Conservation (phyloP, 495 filamentous ascomycete genomes). For the Xylaria longipes region DNA sequence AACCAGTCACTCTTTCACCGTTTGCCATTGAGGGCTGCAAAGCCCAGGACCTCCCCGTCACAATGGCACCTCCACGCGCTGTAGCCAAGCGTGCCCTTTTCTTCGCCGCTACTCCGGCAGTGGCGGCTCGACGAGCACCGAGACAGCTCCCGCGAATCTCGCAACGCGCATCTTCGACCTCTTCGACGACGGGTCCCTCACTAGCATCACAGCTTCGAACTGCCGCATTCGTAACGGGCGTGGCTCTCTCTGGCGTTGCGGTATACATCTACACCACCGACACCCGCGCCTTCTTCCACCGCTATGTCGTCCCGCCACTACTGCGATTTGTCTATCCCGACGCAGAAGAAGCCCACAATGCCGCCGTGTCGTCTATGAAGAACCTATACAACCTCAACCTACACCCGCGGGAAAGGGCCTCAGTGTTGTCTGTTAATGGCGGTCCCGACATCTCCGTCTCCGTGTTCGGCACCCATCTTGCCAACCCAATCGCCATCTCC, state of each 20-base stretch:
- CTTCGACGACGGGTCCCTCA: conserved; percentile 43
- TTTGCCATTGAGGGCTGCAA: conserved; percentile 29
- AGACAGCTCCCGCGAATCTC: conserved; percentile 30
- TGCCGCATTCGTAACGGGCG: conserved; percentile 60
- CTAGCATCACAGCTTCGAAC: conserved; percentile 52
- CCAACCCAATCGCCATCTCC: conserved; percentile 89
- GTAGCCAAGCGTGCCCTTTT: conserved; percentile 41
- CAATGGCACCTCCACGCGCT: conserved; percentile 47
- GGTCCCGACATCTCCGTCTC: conserved; percentile 46
- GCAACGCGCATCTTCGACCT: conserved; percentile 47
- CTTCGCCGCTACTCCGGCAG: conserved; percentile 39
- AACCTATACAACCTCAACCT: conserved; percentile 68
- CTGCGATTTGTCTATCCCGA: conserved; percentile 76
- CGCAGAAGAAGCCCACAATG: conserved; percentile 89
- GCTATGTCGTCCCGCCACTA: conserved; percentile 76
- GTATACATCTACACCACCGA: conserved; percentile 86
- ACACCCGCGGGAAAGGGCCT: conserved; percentile 74
- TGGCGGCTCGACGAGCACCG: conserved; percentile 32
- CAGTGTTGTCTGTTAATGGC: conserved; percentile 16
- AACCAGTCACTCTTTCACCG: conserved; percentile 19
- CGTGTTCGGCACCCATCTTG: conserved; percentile 79
- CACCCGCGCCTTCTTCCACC: conserved; percentile 85
- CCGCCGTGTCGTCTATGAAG: conserved; percentile 72
- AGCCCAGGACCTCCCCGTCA: conserved; percentile 44
- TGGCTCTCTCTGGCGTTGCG: conserved; percentile 45